phyloP scores from a whole-genome alignment of 768 basidiomycete species.

The Auricularia sp. region DNA sequence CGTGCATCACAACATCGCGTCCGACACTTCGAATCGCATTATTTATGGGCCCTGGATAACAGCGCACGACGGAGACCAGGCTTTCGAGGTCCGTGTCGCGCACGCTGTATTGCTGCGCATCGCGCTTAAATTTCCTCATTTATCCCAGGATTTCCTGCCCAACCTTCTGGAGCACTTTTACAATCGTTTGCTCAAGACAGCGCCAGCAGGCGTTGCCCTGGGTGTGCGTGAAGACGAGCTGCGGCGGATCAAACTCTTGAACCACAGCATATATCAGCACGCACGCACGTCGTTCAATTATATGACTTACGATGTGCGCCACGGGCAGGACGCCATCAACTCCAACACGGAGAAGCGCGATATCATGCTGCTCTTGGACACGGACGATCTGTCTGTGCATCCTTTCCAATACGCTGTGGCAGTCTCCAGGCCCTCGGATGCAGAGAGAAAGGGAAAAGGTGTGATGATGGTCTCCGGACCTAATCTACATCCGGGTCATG shows the following conservation, averaged over 20 bases:
- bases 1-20: background rate
- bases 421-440: background rate
- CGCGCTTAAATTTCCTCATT: background rate
- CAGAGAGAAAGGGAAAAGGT: background rate
- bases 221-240: background rate
- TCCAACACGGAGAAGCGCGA: conserved; percentile 22
- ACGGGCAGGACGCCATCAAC: conserved; percentile 32
- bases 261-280: conserved; percentile 3
- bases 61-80: background rate
- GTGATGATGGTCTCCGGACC: background rate
- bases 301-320: conserved; percentile 33
- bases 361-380: conserved; percentile 23
- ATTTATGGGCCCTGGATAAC: background rate
- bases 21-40: background rate
- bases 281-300: conserved; percentile 24
- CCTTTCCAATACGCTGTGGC: conserved; percentile 12
- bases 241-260: background rate
- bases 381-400: conserved; percentile 11
- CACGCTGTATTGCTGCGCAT: too few relatives aligned
- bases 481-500: too few relatives aligned
- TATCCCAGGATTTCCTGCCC: conserved; percentile 12
- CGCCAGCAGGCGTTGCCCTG: conserved; percentile 15
- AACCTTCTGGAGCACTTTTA: conserved; percentile 17
- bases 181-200: conserved; percentile 4
- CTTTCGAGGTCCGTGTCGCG: background rate